These are phyloP conservation scores for Leptographium radiaticola DNA, from an alignment of 2,329 filamentous ascomycete species.

Conservation along the genomic window DNA sequence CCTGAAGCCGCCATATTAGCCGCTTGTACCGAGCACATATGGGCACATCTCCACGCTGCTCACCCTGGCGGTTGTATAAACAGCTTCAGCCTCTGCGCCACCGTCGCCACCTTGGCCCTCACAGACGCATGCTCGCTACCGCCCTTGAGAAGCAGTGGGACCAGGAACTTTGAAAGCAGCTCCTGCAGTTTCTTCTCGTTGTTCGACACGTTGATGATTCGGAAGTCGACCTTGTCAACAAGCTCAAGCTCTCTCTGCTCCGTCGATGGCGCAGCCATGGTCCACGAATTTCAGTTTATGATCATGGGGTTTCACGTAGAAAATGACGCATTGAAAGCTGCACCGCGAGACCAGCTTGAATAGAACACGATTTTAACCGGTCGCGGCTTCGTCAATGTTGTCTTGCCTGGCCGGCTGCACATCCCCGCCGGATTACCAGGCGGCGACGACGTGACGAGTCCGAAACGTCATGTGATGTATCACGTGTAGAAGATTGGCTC, in stretches of 20 bases:
- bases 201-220: constrained; percentile 65
- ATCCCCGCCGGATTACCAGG: no score
- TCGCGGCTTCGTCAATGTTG: no score
- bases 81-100: constrained; percentile 37
- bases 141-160: constrained; percentile 75
- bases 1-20: constrained; percentile 17
- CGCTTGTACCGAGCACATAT: not conserved
- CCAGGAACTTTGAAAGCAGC: constrained; percentile 64
- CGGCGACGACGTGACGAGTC: no score
- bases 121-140: constrained; percentile 69
- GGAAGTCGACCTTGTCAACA: constrained; percentile 73
- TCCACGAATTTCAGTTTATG: not conserved
- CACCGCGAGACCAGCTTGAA: not conserved
- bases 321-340: not conserved
- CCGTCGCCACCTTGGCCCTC: constrained; percentile 55
- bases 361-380: no score
- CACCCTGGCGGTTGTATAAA: constrained; percentile 40
- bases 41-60: constrained; percentile 7
- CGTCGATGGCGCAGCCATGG: constrained; percentile 1
- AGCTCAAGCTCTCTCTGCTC: constrained; percentile 69
- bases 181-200: constrained; percentile 72
- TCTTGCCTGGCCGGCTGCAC: no score
- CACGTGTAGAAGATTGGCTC: no score
- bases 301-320: not conserved
- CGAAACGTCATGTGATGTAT: no score